Conservation (phyloP, 1,284 basidiomycete species). For the Sanguinoderma infundibulare region DNA sequence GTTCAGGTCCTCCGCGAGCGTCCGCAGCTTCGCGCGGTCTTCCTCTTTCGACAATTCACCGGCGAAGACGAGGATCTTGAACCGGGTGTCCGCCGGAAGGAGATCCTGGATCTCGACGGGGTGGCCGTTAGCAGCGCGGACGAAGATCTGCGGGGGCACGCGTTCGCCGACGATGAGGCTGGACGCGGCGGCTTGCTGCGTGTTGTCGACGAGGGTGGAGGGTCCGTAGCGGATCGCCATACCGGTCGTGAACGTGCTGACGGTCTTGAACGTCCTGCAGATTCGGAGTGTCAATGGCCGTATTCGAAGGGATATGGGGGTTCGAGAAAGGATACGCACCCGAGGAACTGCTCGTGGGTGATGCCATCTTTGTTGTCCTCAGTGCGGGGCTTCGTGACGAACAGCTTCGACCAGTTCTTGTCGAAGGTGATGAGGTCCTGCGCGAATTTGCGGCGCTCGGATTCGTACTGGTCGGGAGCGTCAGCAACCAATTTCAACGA, state of each 20-base stretch:
- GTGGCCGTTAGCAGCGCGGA: slow-evolving; percentile 66
- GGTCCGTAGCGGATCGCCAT: slow-evolving; percentile 66
- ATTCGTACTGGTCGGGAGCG: slow-evolving; percentile 58
- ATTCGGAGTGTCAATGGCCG: not conserved
- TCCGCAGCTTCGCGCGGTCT: slow-evolving; percentile 45
- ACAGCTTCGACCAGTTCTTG: slow-evolving; percentile 71
- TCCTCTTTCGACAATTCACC: slow-evolving; percentile 52
- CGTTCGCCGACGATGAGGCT: slow-evolving; percentile 63
- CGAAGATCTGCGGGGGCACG: slow-evolving; percentile 58
- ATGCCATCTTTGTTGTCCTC: slow-evolving; percentile 61
- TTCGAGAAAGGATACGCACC: slow-evolving; percentile 38
- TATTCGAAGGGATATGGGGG: not conserved
- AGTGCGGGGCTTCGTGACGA: slow-evolving; percentile 74
- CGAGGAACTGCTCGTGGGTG: slow-evolving; percentile 65
- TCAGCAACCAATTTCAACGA: slow-evolving; percentile 40
- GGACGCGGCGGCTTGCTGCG: slow-evolving; percentile 48
- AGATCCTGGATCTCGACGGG: slow-evolving; percentile 73
- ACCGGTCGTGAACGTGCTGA: slow-evolving; percentile 64
- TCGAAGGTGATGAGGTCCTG: slow-evolving; percentile 84
- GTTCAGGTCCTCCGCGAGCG: slow-evolving; percentile 49
- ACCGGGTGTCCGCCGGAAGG: slow-evolving; percentile 70
- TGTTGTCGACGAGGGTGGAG: slow-evolving; percentile 52
- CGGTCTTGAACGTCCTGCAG: slow-evolving; percentile 60
- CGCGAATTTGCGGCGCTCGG: slow-evolving; percentile 74
- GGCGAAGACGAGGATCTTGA: slow-evolving; percentile 51